These are phyloP conservation scores for Pichia sporocuriosa DNA, from an alignment of 805 yeast species.

Conservation along the genomic window DNA sequence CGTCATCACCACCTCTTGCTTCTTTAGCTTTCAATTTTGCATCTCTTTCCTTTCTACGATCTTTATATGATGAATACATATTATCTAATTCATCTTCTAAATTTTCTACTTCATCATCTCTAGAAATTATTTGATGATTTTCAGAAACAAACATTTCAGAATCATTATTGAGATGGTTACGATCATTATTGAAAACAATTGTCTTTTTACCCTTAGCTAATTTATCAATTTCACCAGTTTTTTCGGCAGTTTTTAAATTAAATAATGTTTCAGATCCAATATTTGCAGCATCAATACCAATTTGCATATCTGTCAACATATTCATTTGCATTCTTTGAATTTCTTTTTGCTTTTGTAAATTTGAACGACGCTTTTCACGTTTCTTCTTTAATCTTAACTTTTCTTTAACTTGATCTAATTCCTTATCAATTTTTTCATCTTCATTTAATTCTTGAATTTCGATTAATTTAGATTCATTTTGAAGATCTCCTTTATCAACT, in stretches of 20 bases:
- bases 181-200: conserved; percentile 53
- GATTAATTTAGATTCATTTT: conserved; percentile 42
- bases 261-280: conserved; percentile 75
- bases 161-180: conserved; percentile 35
- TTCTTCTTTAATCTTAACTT: conserved; percentile 62
- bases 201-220: conserved; percentile 70
- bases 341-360: conserved; percentile 83
- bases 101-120: conserved; percentile 52
- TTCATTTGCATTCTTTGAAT: conserved; percentile 89
- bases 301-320: conserved; percentile 86
- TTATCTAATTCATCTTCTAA: conserved; percentile 77
- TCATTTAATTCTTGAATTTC: conserved; percentile 73
- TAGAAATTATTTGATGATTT: conserved; percentile 12
- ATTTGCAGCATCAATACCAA: conserved; percentile 88
- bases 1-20: conserved; percentile 70
- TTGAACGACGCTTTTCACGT: conserved; percentile 75
- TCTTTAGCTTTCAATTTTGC: conserved; percentile 62
- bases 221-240: conserved; percentile 72
- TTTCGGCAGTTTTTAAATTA: conserved; percentile 77
- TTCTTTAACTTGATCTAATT: conserved; percentile 64
- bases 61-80: conserved; percentile 72
- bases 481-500: conserved; percentile 46
- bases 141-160: conserved; percentile 30
- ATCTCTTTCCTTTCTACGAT: conserved; percentile 58
- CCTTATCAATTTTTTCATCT: conserved; percentile 84